These are phyloP conservation scores for Eruca vesicaria DNA, from an alignment of 441 rosid genomes.

Conservation along the genomic window DNA sequence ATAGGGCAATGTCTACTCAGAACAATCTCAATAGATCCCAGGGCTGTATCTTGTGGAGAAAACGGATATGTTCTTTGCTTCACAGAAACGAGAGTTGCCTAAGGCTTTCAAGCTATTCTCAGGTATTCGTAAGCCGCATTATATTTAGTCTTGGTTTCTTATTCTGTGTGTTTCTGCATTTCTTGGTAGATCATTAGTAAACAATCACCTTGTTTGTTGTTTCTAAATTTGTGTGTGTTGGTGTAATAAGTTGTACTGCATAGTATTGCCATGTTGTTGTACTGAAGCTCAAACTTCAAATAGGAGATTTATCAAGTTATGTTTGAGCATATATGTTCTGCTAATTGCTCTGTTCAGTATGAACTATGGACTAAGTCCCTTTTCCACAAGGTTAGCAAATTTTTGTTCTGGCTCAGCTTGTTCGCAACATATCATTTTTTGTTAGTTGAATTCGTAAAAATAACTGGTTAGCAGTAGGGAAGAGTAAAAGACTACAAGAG, in stretches of 20 bases:
- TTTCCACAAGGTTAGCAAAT: background rate
- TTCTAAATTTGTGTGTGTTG: no score
- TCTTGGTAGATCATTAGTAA: background rate
- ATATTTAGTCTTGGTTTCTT: background rate
- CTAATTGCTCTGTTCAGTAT: background rate
- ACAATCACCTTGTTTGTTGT: no score
- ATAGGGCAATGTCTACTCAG: conserved; percentile 14
- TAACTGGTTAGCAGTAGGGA: no score
- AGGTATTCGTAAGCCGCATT: conserved; percentile 39
- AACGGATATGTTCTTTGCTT: conserved; percentile 67
- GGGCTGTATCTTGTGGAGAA: conserved; percentile 84
- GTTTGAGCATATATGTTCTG: no score
- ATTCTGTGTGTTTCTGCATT: background rate
- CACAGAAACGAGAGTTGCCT: conserved; percentile 83
- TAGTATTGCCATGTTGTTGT: no score
- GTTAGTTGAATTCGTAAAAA: background rate
- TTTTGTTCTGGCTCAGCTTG: no score
- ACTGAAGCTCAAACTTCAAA: no score
- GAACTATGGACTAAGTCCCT: background rate
- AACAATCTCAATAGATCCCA: conserved; percentile 39
- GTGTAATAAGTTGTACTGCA: no score
- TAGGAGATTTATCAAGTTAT: no score
- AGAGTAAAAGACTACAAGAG: no score
- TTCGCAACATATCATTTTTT: no score
- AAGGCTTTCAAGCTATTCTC: conserved; percentile 74